A percentile compares a stretch with the other conserved stretches of the same genome.
phyloP scores from a whole-genome alignment of 306 rosid species.

The Begonia fuchsioides region DNA sequence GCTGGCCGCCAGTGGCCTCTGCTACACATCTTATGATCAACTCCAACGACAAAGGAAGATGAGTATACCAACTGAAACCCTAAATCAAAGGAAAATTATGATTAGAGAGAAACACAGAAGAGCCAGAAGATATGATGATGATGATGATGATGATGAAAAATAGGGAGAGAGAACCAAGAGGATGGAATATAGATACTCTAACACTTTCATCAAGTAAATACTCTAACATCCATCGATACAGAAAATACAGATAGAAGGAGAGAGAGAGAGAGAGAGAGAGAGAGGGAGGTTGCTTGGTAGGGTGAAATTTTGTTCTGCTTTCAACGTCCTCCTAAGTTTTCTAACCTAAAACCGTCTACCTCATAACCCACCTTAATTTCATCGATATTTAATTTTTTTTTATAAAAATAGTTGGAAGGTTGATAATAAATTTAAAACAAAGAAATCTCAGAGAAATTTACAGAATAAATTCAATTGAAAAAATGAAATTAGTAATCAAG shows the following conservation, averaged over 20 bases:
- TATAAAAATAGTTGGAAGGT: not conserved
- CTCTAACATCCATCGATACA: not conserved
- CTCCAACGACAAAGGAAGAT: not conserved
- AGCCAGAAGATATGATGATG: not conserved
- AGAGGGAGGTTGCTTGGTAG: constrained; percentile 69
- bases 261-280: constrained; percentile 8
- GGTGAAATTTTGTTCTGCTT: constrained; percentile 75
- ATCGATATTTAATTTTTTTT: not conserved
- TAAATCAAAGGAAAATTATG: not conserved
- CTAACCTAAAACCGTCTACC: constrained; percentile 99
- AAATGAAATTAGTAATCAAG: not conserved
- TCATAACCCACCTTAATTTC: constrained; percentile 66
- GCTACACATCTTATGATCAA: constrained; percentile 49
- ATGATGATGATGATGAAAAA: constrained; percentile 1
- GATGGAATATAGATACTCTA: constrained; percentile 37
- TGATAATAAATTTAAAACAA: not conserved
- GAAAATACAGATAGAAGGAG: not conserved
- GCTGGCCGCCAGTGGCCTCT: constrained; percentile 99
- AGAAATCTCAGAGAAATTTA: not conserved
- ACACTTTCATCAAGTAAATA: constrained; percentile 31
- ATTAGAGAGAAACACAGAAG: not conserved
- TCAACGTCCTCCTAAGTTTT: constrained; percentile 72
- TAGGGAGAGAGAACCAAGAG: constrained; percentile 15
- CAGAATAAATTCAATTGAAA: too few relatives aligned
- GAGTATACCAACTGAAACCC: not conserved